Evolutionary conservation across 2,329 filamentous ascomycete genomes (phyloP).

Genomic region (Colletotrichum sp.): DNA sequence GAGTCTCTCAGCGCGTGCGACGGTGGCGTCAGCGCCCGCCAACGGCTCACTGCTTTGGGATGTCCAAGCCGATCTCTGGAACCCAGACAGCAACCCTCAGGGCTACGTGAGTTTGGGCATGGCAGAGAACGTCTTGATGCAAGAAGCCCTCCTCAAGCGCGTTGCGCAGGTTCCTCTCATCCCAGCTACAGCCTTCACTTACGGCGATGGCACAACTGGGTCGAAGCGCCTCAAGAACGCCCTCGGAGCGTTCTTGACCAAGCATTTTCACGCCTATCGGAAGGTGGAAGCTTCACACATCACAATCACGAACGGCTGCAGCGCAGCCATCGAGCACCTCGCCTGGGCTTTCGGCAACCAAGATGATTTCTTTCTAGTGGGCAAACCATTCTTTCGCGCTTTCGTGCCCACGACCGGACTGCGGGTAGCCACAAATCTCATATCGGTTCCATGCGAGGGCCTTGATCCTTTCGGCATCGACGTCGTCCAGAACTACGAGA

Average conservation of each 20-base stretch:
- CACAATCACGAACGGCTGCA: slow-evolving; percentile 43
- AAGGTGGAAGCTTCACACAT: slow-evolving; percentile 37
- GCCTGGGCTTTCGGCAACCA: slow-evolving; percentile 40
- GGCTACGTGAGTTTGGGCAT: slow-evolving; percentile 56
- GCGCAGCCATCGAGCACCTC: slow-evolving; percentile 42
- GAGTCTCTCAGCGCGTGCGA: slow-evolving; percentile 32
- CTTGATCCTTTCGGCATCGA: neutral
- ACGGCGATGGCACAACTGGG: neutral
- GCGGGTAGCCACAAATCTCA: slow-evolving; percentile 37
- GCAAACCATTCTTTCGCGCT: slow-evolving; percentile 50
- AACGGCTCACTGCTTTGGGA: slow-evolving; percentile 41
- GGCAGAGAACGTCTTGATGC: slow-evolving; percentile 59
- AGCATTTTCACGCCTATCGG: slow-evolving; percentile 22
- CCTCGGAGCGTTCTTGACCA: neutral
- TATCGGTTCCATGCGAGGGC: neutral
- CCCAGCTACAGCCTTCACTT: neutral
- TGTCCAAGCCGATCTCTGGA: slow-evolving; percentile 48
- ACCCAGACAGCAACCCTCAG: slow-evolving; percentile 41
- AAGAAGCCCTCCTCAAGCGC: slow-evolving; percentile 31
- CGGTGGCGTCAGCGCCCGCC: slow-evolving; percentile 28
- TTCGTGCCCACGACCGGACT: slow-evolving; percentile 50
- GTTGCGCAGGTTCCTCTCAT: neutral
- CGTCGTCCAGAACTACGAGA: neutral
- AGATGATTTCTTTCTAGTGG: slow-evolving; percentile 31
- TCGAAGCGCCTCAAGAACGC: neutral